A percentile compares a stretch with the other conserved stretches of the same genome.
These are phyloP conservation scores for Cladosporium sp. DNA, from an alignment of 2,329 filamentous ascomycete genomes.

Conservation along the genomic window DNA sequence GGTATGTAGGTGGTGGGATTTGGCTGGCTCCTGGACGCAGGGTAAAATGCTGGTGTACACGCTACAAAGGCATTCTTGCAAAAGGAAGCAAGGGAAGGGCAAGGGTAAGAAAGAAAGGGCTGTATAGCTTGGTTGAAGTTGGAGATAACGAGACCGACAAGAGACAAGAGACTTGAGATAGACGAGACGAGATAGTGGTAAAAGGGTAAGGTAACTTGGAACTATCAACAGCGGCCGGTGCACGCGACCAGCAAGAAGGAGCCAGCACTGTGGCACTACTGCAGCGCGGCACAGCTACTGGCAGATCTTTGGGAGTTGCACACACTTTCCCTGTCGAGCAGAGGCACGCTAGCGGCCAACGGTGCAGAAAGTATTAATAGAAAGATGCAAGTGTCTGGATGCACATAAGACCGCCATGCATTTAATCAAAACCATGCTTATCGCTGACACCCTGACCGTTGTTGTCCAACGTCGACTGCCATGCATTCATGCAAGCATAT, in stretches of 20 bases:
- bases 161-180: neutral
- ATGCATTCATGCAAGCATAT: neutral
- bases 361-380: constrained; percentile 1
- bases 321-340: neutral
- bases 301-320: neutral
- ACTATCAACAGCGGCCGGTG: neutral
- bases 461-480: neutral
- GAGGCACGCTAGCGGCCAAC: neutral
- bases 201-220: neutral
- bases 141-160: neutral
- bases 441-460: neutral
- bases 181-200: neutral
- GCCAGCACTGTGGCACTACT: neutral
- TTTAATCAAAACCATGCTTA: neutral
- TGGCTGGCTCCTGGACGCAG: neutral
- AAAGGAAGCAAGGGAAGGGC: neutral
- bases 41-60: neutral
- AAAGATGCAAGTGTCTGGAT: neutral
- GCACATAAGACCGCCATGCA: constrained; percentile 9
- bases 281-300: neutral
- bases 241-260: constrained; percentile 11
- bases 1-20: constrained; percentile 11
- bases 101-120: neutral
- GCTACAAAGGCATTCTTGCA: constrained; percentile 10
- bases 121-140: neutral